These are phyloP conservation scores for Murraya paniculata DNA, from an alignment of 345 rosid species.

Conservation along the genomic window DNA sequence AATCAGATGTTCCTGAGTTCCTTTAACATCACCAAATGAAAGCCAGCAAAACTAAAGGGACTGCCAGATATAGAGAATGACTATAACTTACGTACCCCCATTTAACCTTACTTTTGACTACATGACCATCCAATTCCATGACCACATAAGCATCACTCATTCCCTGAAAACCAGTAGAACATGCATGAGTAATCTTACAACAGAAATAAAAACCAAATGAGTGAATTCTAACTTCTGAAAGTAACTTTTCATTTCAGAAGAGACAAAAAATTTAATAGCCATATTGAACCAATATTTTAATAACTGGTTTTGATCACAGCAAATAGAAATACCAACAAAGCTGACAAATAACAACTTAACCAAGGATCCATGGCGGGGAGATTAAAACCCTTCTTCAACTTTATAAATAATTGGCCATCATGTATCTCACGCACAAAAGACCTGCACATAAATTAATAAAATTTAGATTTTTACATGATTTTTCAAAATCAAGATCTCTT, in stretches of 20 bases:
- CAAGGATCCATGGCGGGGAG: conserved; percentile 97
- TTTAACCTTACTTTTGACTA: conserved; percentile 73
- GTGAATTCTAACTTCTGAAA: not conserved
- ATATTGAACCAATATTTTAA: not conserved
- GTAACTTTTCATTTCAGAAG: not conserved
- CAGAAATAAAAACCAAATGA: not conserved
- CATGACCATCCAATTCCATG: conserved; percentile 85
- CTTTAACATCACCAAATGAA: conserved; percentile 8
- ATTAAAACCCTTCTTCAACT: conserved; percentile 65
- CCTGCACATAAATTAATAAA: conserved; percentile 36
- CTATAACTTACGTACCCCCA: conserved; percentile 50
- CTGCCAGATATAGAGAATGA: not conserved
- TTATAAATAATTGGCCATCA: conserved; percentile 78
- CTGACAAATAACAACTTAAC: conserved; percentile 38
- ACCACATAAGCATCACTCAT: conserved; percentile 83
- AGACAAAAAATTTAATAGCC: not conserved
- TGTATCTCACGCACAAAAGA: conserved; percentile 72
- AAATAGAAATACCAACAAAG: not conserved
- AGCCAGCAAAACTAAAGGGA: not conserved
- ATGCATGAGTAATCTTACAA: not conserved
- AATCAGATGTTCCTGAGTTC: not conserved
- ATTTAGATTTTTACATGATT: not conserved
- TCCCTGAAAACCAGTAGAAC: conserved; percentile 50
- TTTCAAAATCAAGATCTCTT: not conserved
- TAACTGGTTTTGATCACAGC: not conserved